phyloP scores from a whole-genome alignment of 2,329 filamentous ascomycete genomes.

The Aspergillus sp. region DNA sequence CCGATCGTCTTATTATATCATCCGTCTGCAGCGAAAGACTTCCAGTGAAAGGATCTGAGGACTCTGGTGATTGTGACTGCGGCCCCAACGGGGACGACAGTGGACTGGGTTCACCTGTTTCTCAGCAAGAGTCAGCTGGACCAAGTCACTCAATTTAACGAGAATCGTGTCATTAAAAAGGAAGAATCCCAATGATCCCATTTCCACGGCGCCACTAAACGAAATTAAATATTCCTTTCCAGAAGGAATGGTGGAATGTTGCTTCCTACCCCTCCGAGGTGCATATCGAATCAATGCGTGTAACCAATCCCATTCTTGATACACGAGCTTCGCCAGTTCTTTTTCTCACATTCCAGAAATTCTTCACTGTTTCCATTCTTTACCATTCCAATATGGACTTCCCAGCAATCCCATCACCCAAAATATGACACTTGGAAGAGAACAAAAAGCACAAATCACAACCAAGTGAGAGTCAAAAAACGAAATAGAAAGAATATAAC shows the following conservation, averaged over 20 bases:
- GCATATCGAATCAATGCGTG: too few species aligned
- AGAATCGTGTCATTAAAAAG: neutral
- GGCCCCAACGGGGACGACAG: slow-evolving; percentile 33
- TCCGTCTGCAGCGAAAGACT: slow-evolving; percentile 49
- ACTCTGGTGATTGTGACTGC: slow-evolving; percentile 32
- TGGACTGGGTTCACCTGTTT: slow-evolving; percentile 35
- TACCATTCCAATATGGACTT: too few species aligned
- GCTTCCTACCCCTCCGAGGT: too few species aligned
- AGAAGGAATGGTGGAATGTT: too few species aligned
- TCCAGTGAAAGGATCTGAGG: slow-evolving; percentile 34
- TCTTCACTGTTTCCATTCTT: too few species aligned
- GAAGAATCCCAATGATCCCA: neutral
- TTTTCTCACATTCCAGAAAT: too few species aligned
- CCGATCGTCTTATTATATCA: slow-evolving; percentile 66
- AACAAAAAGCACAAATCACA: too few species aligned
- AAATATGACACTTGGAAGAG: too few species aligned
- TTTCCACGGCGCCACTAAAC: neutral
- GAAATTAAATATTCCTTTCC: too few species aligned
- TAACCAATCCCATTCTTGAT: too few species aligned
- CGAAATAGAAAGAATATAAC: slow-evolving; percentile 18
- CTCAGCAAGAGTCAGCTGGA: slow-evolving; percentile 8
- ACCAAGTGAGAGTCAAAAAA: neutral
- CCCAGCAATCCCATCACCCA: too few species aligned
- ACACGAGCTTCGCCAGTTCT: too few species aligned
- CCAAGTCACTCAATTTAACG: neutral